Base-by-base conservation (phyloP, 805 yeast genomes). In the Suhomyces sp. region DNA sequence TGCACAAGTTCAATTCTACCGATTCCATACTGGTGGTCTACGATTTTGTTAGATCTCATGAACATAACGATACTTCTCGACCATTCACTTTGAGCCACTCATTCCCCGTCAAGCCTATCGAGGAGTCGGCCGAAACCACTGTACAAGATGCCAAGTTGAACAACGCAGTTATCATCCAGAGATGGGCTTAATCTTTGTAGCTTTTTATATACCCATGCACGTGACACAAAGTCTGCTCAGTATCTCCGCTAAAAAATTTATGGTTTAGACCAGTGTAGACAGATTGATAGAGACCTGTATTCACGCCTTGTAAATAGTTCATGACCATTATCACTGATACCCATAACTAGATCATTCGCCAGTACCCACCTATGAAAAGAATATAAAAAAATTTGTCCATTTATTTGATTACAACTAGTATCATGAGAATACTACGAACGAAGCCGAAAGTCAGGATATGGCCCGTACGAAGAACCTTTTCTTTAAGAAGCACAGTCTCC, bases 161-260 rank as follows among this genome's bases (percentile, higher is more conserved):
- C 48, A 89, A 89, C 60, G 82, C 97, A 2, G 97, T 90, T n/a
- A 85, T 92, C 29, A 90, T 92, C 15, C 97, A 90, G 70, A 85
- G 94, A 72, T 88, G 96, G 94, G 76, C 44, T 15, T 50, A 36
- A 27, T 23, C 40, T 36, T 36, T 15, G 42, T 38, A 38, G 24
- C 10, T 29, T n/a, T 38, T 47, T 26, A 49, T 42, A 38, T 45
- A 36, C 45, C 29, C 33, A 19, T 26, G 22, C 33, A 27, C 29
- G 46, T 44, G 33, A 24, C 33, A 24, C 22, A 2, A 13, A 27
- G 24, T 23, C 19, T 27, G 33, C 46, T 22, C 22, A 44, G 33
- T 44, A 9, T 24, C 29, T 24, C 17, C 33, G 33, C 33, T 33
- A 33, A 38, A 38, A 38, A 38, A 38, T 17, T 38, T 38, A 19